These are phyloP conservation scores for Penicillium verhagenii DNA, from an alignment of 495 filamentous ascomycete species.

Conservation along the genomic window DNA sequence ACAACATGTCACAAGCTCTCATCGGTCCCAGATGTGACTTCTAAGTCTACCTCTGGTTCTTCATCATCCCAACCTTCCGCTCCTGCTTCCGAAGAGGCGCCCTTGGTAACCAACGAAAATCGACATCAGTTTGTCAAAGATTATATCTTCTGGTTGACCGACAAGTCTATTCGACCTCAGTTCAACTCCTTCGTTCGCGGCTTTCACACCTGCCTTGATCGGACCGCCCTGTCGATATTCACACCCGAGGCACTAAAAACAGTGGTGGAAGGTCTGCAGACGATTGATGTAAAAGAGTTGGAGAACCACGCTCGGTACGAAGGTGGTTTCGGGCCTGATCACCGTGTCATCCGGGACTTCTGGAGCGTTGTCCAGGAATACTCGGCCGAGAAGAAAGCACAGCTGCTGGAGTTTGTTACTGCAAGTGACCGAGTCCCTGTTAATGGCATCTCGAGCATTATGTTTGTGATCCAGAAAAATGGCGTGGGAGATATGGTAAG, in stretches of 20 bases:
- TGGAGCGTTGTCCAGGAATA: constrained; percentile 75
- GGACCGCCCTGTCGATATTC: constrained; percentile 67
- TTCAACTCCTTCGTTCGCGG: constrained; percentile 77
- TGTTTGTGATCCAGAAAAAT: constrained; percentile 80
- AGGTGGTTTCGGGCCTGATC: constrained; percentile 65
- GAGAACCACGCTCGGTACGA: constrained; percentile 71
- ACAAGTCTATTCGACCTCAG: constrained; percentile 73
- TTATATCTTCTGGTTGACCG: constrained; percentile 82
- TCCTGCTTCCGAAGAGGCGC: constrained; percentile 32
- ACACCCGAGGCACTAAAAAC: constrained; percentile 67
- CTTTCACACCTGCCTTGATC: constrained; percentile 75
- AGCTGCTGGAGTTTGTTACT: constrained; percentile 90
- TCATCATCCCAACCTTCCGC: constrained; percentile 22
- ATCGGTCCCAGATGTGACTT: constrained; percentile 16
- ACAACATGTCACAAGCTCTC: constrained; percentile 8
- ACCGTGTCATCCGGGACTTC: constrained; percentile 72
- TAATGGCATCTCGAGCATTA: constrained; percentile 72
- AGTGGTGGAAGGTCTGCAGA: constrained; percentile 76
- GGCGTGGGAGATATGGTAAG: constrained; percentile 61
- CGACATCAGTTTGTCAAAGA: constrained; percentile 77
- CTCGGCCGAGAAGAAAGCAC: constrained; percentile 60
- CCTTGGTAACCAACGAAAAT: constrained; percentile 71
- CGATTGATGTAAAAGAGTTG: constrained; percentile 72
- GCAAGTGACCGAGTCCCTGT: constrained; percentile 88
- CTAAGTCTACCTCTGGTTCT: constrained; percentile 19